Conservation (phyloP, 2,329 filamentous ascomycete genomes). For the Fusarium floridanum region DNA sequence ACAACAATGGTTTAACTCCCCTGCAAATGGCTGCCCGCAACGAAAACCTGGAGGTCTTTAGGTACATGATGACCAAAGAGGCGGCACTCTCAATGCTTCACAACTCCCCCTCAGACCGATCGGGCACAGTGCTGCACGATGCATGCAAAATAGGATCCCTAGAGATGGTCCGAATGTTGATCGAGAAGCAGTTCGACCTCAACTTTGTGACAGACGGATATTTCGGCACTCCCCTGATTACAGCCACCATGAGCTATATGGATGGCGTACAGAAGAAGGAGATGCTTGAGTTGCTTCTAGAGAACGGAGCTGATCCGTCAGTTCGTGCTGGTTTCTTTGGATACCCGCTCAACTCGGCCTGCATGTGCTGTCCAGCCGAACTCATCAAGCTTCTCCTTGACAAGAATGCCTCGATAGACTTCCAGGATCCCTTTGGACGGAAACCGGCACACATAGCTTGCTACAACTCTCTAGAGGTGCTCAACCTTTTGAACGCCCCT, state of each 20-base stretch:
- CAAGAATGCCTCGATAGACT: neutral
- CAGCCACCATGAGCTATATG: neutral
- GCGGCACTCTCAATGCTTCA: neutral
- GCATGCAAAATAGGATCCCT: neutral
- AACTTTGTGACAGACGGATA: neutral
- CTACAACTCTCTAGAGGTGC: slow-evolving; percentile 11
- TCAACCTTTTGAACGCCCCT: slow-evolving; percentile 1
- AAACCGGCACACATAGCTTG: slow-evolving; percentile 14
- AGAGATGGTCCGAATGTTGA: slow-evolving; percentile 1
- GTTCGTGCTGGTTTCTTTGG: neutral
- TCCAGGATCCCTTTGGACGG: neutral
- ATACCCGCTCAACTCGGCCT: slow-evolving; percentile 8
- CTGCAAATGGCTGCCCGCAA: neutral
- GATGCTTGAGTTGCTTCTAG: neutral
- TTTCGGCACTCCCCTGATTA: slow-evolving; percentile 5
- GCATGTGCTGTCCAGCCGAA: neutral
- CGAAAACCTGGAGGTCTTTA: neutral
- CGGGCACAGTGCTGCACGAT: neutral
- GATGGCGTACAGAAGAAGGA: neutral
- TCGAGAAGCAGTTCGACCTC: neutral
- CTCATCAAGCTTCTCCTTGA: neutral
- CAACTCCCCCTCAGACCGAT: neutral
- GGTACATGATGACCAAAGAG: slow-evolving; percentile 20
- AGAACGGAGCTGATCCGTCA: neutral
- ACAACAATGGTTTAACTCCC: neutral